Conservation (phyloP, 345 rosid genomes). For the Rhizophora mangle region DNA sequence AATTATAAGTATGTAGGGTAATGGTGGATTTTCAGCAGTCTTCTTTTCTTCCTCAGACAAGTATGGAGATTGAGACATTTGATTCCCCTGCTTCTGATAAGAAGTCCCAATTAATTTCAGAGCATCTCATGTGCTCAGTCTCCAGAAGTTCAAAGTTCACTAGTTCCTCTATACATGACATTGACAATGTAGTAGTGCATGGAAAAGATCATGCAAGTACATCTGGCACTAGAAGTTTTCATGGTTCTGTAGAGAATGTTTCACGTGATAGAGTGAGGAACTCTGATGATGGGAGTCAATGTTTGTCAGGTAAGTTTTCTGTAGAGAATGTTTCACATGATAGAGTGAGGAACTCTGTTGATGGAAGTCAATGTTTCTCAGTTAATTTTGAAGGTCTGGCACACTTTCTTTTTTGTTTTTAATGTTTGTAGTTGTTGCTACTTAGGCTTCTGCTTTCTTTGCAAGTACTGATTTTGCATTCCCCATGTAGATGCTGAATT, state of each 20-base stretch:
- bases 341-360: constrained; percentile 30
- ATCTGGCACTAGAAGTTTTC: constrained; percentile 19
- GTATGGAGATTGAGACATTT: constrained; percentile 26
- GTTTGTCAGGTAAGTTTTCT: constrained; percentile 30
- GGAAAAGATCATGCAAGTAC: constrained; percentile 18
- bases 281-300: constrained; percentile 32
- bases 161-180: constrained; percentile 30
- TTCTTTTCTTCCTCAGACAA: constrained; percentile 18
- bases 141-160: constrained; percentile 19
- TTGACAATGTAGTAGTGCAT: constrained; percentile 15
- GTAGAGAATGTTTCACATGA: constrained; percentile 23
- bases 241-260: constrained; percentile 15
- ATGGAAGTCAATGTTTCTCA: constrained; percentile 31
- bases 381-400: constrained; percentile 46
- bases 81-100: constrained; percentile 32
- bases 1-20: constrained; percentile 39
- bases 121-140: constrained; percentile 11
- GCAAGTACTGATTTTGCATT: constrained; percentile 21
- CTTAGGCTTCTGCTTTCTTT: constrained; percentile 4
- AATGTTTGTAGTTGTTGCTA: constrained; percentile 2
- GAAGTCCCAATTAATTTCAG: constrained; percentile 31
- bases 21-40: constrained; percentile 22
- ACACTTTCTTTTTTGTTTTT: not conserved
- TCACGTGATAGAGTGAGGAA: constrained; percentile 30
- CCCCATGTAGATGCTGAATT: constrained; percentile 47